Percentiles rank a stretch among this genome's conserved stretches.
Evolutionary conservation across 1,284 basidiomycete genomes (phyloP).

Genomic region (Kwoniella shivajii): DNA sequence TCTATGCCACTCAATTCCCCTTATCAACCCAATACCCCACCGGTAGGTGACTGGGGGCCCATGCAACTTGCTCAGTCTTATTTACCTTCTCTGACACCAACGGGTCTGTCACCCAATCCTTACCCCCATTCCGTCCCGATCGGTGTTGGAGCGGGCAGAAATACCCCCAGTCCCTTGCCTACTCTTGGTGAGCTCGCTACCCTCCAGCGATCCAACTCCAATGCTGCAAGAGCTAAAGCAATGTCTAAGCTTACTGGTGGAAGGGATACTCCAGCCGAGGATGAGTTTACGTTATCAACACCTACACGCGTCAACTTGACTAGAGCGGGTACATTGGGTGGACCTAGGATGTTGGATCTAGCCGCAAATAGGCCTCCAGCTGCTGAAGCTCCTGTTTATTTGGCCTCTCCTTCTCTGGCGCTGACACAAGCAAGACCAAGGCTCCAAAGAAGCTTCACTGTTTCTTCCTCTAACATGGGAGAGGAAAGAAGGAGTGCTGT

Average conservation of each 20-base stretch:
- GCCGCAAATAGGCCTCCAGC: slow-evolving; percentile 1
- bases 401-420: slow-evolving; percentile 1
- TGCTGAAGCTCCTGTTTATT: neutral
- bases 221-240: slow-evolving; percentile 48
- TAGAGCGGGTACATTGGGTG: slow-evolving; percentile 43
- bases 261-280: slow-evolving; percentile 21
- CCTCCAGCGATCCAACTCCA: slow-evolving; percentile 52
- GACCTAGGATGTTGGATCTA: slow-evolving; percentile 28
- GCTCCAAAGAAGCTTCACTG: slow-evolving; percentile 51
- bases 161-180: slow-evolving; percentile 49
- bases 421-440: slow-evolving; percentile 39
- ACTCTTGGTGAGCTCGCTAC: slow-evolving; percentile 47
- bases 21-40: slow-evolving; percentile 24
- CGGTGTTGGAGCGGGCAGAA: slow-evolving; percentile 26
- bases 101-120: slow-evolving; percentile 19
- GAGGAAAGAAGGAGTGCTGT: slow-evolving; percentile 54
- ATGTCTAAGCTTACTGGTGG: slow-evolving; percentile 54
- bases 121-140: slow-evolving; percentile 11
- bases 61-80: slow-evolving; percentile 46
- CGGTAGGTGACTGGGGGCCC: slow-evolving; percentile 42
- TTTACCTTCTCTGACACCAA: slow-evolving; percentile 43
- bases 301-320: slow-evolving; percentile 26
- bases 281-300: slow-evolving; percentile 29
- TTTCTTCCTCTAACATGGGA: slow-evolving; percentile 51
- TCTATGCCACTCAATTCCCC: slow-evolving; percentile 12